Percentiles rank a stretch among this genome's conserved stretches.
Evolutionary conservation across 2,329 filamentous ascomycete genomes (phyloP).

Genomic region (Penicillium griseofulvum): DNA sequence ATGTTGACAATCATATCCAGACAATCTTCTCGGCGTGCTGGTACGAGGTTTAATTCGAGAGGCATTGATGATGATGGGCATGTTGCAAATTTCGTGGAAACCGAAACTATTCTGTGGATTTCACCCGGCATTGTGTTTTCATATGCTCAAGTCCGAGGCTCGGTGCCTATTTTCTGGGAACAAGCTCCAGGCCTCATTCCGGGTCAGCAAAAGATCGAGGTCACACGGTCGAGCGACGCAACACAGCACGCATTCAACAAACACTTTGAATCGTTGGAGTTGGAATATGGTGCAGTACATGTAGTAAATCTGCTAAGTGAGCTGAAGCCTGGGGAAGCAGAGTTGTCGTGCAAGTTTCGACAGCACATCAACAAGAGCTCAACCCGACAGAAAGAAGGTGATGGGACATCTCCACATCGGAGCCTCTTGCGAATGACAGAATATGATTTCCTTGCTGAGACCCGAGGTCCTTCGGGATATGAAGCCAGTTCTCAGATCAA

Average conservation of each 20-base stretch:
- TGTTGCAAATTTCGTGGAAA: constrained; percentile 98
- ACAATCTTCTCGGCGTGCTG: constrained; percentile 83
- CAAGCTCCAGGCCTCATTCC: constrained; percentile 84
- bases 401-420: constrained; percentile 61
- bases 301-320: constrained; percentile 93
- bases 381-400: constrained; percentile 58
- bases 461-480: constrained; percentile 79
- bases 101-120: constrained; percentile 88
- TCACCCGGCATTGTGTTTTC: constrained; percentile 78
- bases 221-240: constrained; percentile 84
- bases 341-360: constrained; percentile 76
- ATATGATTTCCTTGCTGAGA: constrained; percentile 96
- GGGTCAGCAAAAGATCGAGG: constrained; percentile 88
- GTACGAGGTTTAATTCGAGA: constrained; percentile 93
- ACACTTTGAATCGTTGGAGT: constrained; percentile 84
- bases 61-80: constrained; percentile 97
- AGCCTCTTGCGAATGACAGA: constrained; percentile 76
- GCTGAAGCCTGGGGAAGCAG: constrained; percentile 79
- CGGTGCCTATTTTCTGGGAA: constrained; percentile 96
- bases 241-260: constrained; percentile 94
- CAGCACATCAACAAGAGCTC: constrained; percentile 73
- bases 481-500: constrained; percentile 86
- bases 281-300: constrained; percentile 85
- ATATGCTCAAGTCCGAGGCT: constrained; percentile 88
- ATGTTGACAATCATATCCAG: constrained; percentile 87